Conservation (phyloP, 106 monocot genomes). For the Dioscorea zingiberensis region DNA sequence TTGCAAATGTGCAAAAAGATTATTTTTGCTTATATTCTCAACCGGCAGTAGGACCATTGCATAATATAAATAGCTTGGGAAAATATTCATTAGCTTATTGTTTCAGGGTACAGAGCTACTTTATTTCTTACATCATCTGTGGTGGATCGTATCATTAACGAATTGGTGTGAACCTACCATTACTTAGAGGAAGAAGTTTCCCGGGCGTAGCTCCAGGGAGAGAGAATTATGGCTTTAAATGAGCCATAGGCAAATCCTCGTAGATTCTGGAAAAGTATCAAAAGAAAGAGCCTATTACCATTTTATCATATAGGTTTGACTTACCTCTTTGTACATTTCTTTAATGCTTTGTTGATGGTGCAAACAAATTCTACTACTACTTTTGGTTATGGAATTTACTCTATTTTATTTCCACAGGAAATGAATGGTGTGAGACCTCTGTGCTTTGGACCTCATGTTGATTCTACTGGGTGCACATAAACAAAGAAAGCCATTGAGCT, state of each 20-base stretch:
- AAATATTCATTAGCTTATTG: constrained; percentile 66
- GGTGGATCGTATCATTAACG: constrained; percentile 86
- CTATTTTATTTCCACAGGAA: constrained; percentile 27
- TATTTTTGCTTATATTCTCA: background rate
- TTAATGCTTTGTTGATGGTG: background rate
- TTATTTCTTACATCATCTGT: constrained; percentile 86
- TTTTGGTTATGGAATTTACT: background rate
- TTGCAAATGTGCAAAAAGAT: constrained; percentile 52
- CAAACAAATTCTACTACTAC: background rate
- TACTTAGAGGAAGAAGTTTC: constrained; percentile 91
- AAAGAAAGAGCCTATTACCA: constrained; percentile 82
- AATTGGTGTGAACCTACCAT: constrained; percentile 84
- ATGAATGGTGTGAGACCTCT: constrained; percentile 99
- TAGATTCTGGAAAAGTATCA: constrained; percentile 87
- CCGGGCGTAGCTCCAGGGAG: constrained; percentile 75
- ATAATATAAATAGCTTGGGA: constrained; percentile 15
- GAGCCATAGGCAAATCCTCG: constrained; percentile 98
- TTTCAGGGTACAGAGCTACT: constrained; percentile 80
- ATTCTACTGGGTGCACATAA: constrained; percentile 78
- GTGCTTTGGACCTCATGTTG: constrained; percentile 98
- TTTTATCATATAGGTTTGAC: constrained; percentile 83
- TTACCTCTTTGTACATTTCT: background rate
- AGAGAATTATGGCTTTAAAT: constrained; percentile 68
- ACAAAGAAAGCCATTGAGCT: constrained; percentile 83
- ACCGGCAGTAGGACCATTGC: background rate